Evolutionary conservation across 306 rosid genomes (phyloP).

Genomic region (Citrullus amarus): DNA sequence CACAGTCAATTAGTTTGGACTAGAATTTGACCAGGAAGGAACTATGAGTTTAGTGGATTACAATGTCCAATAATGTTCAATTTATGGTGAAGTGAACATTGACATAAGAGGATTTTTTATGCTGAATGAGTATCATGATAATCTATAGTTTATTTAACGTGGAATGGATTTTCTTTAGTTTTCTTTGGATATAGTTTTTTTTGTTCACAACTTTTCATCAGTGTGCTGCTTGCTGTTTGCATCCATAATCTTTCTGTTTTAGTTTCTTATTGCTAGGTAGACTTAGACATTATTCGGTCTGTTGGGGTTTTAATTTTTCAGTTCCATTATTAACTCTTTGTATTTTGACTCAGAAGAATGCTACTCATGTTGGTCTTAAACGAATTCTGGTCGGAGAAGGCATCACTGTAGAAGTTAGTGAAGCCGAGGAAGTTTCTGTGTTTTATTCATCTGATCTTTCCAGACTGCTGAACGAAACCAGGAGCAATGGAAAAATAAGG

Average conservation of each 20-base stretch:
- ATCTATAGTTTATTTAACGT: background rate
- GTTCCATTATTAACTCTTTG: background rate
- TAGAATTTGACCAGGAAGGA: background rate
- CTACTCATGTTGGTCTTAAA: constrained; percentile 48
- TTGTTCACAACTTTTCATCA: background rate
- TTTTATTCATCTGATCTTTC: constrained; percentile 38
- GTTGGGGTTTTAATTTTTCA: background rate
- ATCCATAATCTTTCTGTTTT: background rate
- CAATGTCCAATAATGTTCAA: background rate
- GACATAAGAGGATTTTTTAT: background rate
- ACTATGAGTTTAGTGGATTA: background rate
- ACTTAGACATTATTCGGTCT: constrained; percentile 7
- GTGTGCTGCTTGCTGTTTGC: background rate
- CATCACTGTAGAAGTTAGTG: constrained; percentile 58
- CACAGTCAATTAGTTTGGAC: background rate
- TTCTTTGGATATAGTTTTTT: background rate
- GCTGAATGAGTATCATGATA: background rate
- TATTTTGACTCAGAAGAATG: constrained; percentile 44
- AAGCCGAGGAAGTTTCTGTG: constrained; percentile 58
- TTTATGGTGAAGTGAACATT: background rate
- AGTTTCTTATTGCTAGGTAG: constrained; percentile 3
- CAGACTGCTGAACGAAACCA: constrained; percentile 28
- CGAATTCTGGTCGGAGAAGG: constrained; percentile 76
- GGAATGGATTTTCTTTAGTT: background rate
- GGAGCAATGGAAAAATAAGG: constrained; percentile 19